Conservation (phyloP, 202 grass and related monocot species). For the Cymbopogon flexuosus region DNA sequence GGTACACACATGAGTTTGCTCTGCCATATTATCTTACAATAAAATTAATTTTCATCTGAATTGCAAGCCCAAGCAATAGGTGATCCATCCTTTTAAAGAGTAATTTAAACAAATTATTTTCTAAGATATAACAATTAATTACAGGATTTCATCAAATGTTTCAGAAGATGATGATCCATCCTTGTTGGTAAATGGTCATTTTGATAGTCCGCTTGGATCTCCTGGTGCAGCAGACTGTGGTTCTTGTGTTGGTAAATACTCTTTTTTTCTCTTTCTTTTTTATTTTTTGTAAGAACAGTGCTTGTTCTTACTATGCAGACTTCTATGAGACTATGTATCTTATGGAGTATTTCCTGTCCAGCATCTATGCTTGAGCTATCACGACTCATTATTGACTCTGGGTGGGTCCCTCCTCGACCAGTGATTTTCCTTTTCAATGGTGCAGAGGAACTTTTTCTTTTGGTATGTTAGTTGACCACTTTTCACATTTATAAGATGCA, state of each 20-base stretch:
- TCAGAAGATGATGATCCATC: conserved; percentile 80
- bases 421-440: conserved; percentile 99
- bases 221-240: conserved; percentile 93
- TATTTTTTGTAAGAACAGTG: conserved; percentile 3
- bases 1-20: conserved; percentile 43
- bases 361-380: conserved; percentile 99
- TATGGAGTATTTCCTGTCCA: conserved; percentile 47
- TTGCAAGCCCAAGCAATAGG: background rate
- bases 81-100: conserved; percentile 31
- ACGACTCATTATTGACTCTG: conserved; percentile 80
- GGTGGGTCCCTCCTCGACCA: conserved; percentile 83
- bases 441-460: conserved; percentile 97
- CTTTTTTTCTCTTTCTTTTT: background rate
- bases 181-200: conserved; percentile 95
- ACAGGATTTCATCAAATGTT: conserved; percentile 99
- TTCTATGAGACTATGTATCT: conserved; percentile 23
- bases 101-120: conserved; percentile 46
- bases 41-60: background rate
- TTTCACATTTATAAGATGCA: background rate
- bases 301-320: conserved; percentile 15
- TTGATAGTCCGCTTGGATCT: conserved; percentile 92
- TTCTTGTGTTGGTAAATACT: conserved; percentile 90
- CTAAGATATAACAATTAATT: conserved; percentile 61
- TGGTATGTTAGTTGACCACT: conserved; percentile 51
- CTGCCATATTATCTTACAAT: background rate